phyloP scores from a whole-genome alignment of 768 basidiomycete species.

The Russula emetica region DNA sequence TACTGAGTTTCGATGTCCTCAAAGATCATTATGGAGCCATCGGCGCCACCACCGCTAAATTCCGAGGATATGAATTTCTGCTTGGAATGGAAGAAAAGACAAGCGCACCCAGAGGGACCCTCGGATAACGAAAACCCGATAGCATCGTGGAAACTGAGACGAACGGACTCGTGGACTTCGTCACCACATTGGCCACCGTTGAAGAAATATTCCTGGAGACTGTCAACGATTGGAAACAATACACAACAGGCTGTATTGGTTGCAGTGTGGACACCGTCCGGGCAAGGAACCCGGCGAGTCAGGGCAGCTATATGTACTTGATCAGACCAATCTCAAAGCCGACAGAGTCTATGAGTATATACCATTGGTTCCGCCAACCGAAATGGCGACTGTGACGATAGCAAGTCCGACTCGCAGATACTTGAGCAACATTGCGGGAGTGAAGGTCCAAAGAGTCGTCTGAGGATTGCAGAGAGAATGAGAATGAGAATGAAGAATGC shows the following conservation, averaged over 20 bases:
- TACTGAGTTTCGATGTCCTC: constrained; percentile 41
- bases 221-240: constrained; percentile 34
- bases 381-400: constrained; percentile 19
- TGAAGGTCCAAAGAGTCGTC: background rate
- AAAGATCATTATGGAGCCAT: constrained; percentile 50
- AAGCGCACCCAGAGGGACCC: constrained; percentile 23
- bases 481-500: background rate
- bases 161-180: constrained; percentile 33
- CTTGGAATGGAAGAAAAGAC: background rate
- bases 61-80: background rate
- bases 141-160: constrained; percentile 34
- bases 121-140: constrained; percentile 24
- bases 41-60: constrained; percentile 35
- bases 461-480: background rate
- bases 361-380: constrained; percentile 26
- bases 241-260: constrained; percentile 35
- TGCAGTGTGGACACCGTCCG: constrained; percentile 34
- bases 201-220: constrained; percentile 33
- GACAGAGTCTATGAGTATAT: background rate
- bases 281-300: constrained; percentile 31
- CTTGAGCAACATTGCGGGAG: constrained; percentile 29
- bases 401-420: constrained; percentile 7
- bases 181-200: constrained; percentile 34
- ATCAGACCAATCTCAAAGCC: background rate
- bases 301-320: constrained; percentile 23